A percentile compares a stretch with the other conserved stretches of the same genome.
Evolutionary conservation across 2,329 filamentous ascomycete genomes (phyloP).

Genomic region (Cryphonectria naterciae): DNA sequence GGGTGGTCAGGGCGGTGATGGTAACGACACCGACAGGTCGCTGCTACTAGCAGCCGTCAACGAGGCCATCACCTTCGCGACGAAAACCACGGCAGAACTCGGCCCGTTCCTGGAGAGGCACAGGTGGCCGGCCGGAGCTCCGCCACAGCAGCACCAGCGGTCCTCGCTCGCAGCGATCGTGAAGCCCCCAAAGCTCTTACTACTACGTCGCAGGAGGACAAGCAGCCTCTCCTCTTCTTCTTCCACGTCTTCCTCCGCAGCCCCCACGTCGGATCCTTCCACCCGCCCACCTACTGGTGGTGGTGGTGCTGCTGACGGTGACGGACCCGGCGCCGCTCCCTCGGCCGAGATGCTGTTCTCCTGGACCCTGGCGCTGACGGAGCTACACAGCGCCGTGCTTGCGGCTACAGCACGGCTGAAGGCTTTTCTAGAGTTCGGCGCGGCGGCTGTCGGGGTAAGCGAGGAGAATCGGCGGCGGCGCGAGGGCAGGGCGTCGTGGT

Average conservation of each 20-base stretch:
- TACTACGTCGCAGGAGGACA: background rate
- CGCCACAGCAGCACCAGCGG: background rate
- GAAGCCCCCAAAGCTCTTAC: conserved; percentile 5
- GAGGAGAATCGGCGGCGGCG: conserved; percentile 24
- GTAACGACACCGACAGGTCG: background rate
- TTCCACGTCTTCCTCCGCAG: background rate
- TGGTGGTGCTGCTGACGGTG: background rate
- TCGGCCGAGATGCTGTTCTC: conserved; percentile 25
- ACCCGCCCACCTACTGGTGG: background rate
- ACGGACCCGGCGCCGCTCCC: background rate
- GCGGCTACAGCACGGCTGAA: conserved; percentile 20
- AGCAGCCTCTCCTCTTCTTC: background rate
- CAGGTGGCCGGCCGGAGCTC: conserved; percentile 17
- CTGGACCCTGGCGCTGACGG: conserved; percentile 27
- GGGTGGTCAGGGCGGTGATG: background rate
- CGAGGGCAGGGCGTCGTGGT: conserved; percentile 24
- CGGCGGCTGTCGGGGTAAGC: conserved; percentile 23
- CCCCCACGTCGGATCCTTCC: background rate
- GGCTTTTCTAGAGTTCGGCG: conserved; percentile 21
- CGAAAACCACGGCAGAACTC: conserved; percentile 25
- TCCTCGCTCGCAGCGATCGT: background rate
- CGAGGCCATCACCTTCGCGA: conserved; percentile 25
- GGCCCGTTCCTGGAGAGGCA: conserved; percentile 27
- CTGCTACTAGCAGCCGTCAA: conserved; percentile 25
- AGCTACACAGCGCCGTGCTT: conserved; percentile 25